Conservation (phyloP, 2,329 filamentous ascomycete genomes). For the Scedosporium boydii region DNA sequence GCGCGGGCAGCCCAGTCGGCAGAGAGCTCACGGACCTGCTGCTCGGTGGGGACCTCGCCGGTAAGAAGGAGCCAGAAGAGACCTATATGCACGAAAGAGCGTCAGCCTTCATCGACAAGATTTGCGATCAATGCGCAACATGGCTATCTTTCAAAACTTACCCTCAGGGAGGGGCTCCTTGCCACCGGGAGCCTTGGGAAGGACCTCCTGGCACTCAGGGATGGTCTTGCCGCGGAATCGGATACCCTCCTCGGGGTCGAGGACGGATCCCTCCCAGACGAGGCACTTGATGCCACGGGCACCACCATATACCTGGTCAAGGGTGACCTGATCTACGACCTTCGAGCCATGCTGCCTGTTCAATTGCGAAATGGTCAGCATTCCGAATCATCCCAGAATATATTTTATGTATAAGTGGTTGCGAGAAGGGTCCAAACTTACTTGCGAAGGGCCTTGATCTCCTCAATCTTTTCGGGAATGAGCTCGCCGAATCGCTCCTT, state of each 20-base stretch:
- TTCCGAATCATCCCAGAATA: slow-evolving; percentile 6
- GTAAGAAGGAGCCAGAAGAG: slow-evolving; percentile 99
- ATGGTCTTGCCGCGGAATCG: slow-evolving; percentile 99
- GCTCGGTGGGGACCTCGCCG: slow-evolving; percentile 92
- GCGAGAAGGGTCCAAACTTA: slow-evolving; percentile 36
- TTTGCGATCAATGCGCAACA: neutral
- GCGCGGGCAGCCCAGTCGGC: slow-evolving; percentile 98
- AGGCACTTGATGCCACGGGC: slow-evolving; percentile 97
- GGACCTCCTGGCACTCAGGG: slow-evolving; percentile 94
- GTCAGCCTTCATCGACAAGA: neutral
- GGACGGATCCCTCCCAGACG: slow-evolving; percentile 97
- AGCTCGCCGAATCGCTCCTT: slow-evolving; percentile 98
- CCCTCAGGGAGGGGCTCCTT: slow-evolving; percentile 95
- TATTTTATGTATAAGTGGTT: neutral
- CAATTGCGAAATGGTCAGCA: slow-evolving; percentile 10
- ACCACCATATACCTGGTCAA: slow-evolving; percentile 99
- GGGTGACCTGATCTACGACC: slow-evolving; percentile 93
- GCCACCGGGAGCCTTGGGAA: slow-evolving; percentile 94
- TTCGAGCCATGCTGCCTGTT: slow-evolving; percentile 84
- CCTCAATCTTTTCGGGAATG: slow-evolving; percentile 92
- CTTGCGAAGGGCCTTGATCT: slow-evolving; percentile 98
- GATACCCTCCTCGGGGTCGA: slow-evolving; percentile 98
- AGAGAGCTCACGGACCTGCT: slow-evolving; percentile 96
- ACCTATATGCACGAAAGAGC: slow-evolving; percentile 36
- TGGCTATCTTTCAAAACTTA: slow-evolving; percentile 21